Evolutionary conservation across 139 green algal genomes (phyloP).

Genomic region (Auxenochlorella pyrenoidosa): DNA sequence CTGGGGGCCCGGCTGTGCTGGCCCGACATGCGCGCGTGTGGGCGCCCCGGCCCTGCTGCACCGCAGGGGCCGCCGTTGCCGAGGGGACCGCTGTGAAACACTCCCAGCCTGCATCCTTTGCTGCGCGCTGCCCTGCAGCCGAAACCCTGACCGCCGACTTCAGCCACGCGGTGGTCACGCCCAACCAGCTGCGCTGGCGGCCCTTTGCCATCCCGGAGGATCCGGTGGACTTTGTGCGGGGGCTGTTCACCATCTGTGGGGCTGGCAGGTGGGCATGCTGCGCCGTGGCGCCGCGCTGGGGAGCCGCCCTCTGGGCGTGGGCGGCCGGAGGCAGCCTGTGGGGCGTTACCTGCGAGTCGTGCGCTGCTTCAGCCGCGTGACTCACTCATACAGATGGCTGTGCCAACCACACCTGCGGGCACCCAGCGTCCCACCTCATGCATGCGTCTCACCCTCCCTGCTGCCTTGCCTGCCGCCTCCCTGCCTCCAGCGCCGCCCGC

Average conservation of each 20-base stretch:
- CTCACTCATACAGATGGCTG: no score
- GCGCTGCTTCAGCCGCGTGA: no score
- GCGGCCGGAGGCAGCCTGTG: no score
- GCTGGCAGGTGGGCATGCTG: constrained; percentile 77
- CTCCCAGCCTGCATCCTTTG: background rate
- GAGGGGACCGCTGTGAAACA: no score
- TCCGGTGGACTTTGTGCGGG: constrained; percentile 84
- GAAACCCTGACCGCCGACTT: constrained; percentile 74
- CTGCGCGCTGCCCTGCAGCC: constrained; percentile 16
- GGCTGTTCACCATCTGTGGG: constrained; percentile 89
- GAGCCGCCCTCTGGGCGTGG: no score
- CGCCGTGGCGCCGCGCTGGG: no score
- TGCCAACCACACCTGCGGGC: no score
- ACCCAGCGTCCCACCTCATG: no score
- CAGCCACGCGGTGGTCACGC: constrained; percentile 67
- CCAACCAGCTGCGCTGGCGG: constrained; percentile 94
- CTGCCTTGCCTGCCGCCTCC: background rate
- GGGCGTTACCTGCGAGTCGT: no score
- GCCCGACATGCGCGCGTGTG: background rate
- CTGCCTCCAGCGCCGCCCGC: constrained; percentile 58
- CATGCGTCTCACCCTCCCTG: background rate
- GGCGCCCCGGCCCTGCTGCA: background rate
- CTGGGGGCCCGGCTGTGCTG: background rate
- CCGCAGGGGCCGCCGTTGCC: background rate
- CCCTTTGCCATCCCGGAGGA: constrained; percentile 73